Conservation (phyloP, 2,329 filamentous ascomycete species). For the Botrytis tulipae region DNA sequence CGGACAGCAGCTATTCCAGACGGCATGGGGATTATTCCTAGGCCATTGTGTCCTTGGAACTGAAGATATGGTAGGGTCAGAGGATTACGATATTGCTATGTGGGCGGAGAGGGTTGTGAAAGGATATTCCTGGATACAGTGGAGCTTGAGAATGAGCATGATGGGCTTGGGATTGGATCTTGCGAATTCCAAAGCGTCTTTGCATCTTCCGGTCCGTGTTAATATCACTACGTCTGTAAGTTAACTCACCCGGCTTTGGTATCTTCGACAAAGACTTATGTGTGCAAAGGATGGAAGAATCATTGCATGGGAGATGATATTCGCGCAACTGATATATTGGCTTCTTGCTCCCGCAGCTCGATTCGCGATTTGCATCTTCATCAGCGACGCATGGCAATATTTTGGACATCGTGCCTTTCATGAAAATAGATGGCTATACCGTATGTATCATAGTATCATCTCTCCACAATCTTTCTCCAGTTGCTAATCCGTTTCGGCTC, state of each 20-base stretch:
- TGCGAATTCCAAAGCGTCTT: background rate
- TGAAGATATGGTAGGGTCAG: conserved; percentile 5
- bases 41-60: conserved; percentile 7
- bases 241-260: background rate
- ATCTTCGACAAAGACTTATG: background rate
- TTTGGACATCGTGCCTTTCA: conserved; percentile 93
- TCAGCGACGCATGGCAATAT: conserved; percentile 95
- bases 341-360: conserved; percentile 70
- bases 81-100: conserved; percentile 9
- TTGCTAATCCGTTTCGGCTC: background rate
- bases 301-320: background rate
- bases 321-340: conserved; percentile 49
- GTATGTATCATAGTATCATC: background rate
- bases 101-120: background rate
- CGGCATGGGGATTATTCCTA: background rate
- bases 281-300: background rate
- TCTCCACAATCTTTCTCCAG: background rate
- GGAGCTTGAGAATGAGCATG: background rate
- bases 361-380: conserved; percentile 66
- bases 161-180: background rate
- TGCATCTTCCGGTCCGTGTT: conserved; percentile 6
- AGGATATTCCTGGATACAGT: background rate
- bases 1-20: background rate
- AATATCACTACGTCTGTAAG: conserved; percentile 1
- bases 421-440: conserved; percentile 62